These are phyloP conservation scores for Xylariomycetidae sp. DNA, from an alignment of 2,329 filamentous ascomycete species.

Conservation along the genomic window DNA sequence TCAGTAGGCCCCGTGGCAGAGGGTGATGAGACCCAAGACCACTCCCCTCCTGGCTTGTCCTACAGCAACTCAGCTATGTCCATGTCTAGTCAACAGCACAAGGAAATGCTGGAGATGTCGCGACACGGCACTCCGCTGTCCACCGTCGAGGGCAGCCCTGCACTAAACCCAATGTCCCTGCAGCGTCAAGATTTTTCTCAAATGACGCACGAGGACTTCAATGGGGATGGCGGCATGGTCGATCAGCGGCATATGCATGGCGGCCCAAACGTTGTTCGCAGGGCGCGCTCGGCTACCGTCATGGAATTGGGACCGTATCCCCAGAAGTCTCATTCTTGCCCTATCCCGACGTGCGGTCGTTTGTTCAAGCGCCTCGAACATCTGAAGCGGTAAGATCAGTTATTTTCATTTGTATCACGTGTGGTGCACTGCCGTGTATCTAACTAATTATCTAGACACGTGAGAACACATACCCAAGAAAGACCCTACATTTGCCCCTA, in stretches of 20 bases:
- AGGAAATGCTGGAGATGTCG: slow-evolving; percentile 78
- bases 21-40: slow-evolving; percentile 71
- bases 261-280: slow-evolving; percentile 72
- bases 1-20: slow-evolving; percentile 81
- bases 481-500: slow-evolving; percentile 95
- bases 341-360: slow-evolving; percentile 95
- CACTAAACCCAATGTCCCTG: slow-evolving; percentile 64
- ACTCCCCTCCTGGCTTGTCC: slow-evolving; percentile 73
- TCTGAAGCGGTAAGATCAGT: slow-evolving; percentile 82
- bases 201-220: slow-evolving; percentile 58
- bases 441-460: slow-evolving; percentile 69
- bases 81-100: slow-evolving; percentile 62
- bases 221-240: slow-evolving; percentile 55
- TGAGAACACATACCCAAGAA: slow-evolving; percentile 98
- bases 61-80: slow-evolving; percentile 67
- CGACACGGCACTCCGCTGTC: slow-evolving; percentile 87
- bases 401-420: slow-evolving; percentile 37
- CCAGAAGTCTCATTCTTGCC: slow-evolving; percentile 97
- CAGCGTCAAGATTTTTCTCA: slow-evolving; percentile 67
- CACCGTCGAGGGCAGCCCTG: slow-evolving; percentile 76
- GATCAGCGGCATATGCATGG: slow-evolving; percentile 65
- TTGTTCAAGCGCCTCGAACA: slow-evolving; percentile 99
- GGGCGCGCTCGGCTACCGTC: slow-evolving; percentile 89
- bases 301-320: slow-evolving; percentile 96
- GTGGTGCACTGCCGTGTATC: slow-evolving; percentile 39